Evolutionary conservation across 1,139 yeast genomes (phyloP), one percentile per base, ranked within the genome.

Genomic region (Pichia inconspicua): DNA sequence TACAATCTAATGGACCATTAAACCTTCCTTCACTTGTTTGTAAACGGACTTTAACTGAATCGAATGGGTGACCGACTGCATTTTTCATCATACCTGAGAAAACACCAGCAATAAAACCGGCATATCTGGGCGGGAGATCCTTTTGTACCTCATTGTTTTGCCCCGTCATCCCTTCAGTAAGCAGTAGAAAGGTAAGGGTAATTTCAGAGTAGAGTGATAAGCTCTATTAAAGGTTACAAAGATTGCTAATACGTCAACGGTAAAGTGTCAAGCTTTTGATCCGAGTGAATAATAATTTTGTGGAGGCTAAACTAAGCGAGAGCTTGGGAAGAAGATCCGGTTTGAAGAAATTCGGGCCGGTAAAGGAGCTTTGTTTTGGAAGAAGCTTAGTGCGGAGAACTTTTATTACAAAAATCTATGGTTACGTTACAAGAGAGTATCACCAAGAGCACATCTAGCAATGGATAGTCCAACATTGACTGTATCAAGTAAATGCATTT

Each of bases 361-460:
- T 28, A 11, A 28, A 28, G 30, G 30, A 28, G 4, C 9, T 28
- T 28, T n/a, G n/a, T n/a, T n/a, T n/a, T n/a, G n/a, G n/a, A n/a
- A n/a, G n/a, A n/a, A n/a, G n/a, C n/a, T n/a, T 28, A 10, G 9
- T 28, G 30, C 30, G 30, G 30, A 28, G 30, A 28, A 11, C 30
- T 28, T 10, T 10, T 28, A 30, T 12, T 30, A 10, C 10, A 10
- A 30, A 11, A 30, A 2, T 30, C 15, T 34, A 6, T 17, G 14
- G 10, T 45, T 73, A 88, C 58, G 10, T 45, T 73, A 88, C 58
- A 90, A 69, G 52, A 90, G 70, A 4, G 96, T 85, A 66, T 92
- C 96, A 48, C 98, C 98, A 58, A 92, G 69, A 1, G 97, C 96
- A 71, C 97, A 89, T 67, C 95, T 80, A 48, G 94, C 94, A 53